A percentile compares a stretch with the other conserved stretches of the same genome.
Conservation (phyloP, 2,329 filamentous ascomycete species). For the Capronia americana region DNA sequence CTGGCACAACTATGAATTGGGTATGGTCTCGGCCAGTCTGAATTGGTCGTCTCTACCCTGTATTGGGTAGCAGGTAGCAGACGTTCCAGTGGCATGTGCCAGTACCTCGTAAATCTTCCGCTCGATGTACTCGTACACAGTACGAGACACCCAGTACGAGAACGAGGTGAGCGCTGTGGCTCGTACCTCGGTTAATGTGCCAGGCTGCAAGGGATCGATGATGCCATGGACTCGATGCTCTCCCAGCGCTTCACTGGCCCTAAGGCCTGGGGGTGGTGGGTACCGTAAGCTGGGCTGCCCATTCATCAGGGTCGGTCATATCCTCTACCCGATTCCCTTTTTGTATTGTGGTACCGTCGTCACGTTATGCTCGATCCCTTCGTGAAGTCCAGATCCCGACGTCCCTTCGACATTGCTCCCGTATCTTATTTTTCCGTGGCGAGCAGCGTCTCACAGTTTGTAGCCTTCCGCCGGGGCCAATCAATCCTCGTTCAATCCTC, state of each 20-base stretch:
- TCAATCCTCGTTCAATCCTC: constrained; percentile 1
- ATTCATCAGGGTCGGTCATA: background rate
- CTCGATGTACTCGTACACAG: background rate
- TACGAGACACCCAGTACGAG: too few species aligned
- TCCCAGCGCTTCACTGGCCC: too few species aligned
- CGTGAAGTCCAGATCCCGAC: constrained; percentile 26
- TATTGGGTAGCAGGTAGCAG: constrained; percentile 12
- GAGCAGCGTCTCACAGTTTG: constrained; percentile 8
- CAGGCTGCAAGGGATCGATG: background rate
- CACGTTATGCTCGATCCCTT: constrained; percentile 25
- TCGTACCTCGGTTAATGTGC: background rate
- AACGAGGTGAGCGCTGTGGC: too few species aligned
- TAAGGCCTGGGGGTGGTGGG: background rate
- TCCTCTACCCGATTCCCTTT: background rate
- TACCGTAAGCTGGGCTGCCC: too few species aligned
- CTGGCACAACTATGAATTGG: background rate
- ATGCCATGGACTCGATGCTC: background rate
- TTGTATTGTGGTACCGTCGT: background rate
- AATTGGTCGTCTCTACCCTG: background rate
- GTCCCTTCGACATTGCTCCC: constrained; percentile 21
- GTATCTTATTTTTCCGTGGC: constrained; percentile 17
- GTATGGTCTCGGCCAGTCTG: background rate
- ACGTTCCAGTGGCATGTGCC: background rate
- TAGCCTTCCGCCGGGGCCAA: background rate
- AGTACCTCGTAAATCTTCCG: background rate